phyloP scores from a whole-genome alignment of 805 yeast genomes.

The Yamadazyma sp. region DNA sequence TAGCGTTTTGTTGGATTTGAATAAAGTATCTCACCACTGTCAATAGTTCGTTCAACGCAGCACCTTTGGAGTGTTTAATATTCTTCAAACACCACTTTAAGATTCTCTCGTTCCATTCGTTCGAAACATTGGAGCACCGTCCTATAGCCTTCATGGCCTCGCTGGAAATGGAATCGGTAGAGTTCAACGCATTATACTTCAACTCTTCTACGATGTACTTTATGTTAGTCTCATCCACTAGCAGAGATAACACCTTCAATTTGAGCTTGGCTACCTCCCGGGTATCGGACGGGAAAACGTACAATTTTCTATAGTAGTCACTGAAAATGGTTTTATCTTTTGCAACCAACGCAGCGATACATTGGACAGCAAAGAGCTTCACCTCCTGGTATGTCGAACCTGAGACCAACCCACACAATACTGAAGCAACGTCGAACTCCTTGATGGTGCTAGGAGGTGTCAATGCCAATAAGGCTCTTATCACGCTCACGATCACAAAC shows the following conservation, averaged over 20 bases:
- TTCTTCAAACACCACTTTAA: slow-evolving; percentile 64
- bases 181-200: slow-evolving; percentile 45
- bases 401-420: slow-evolving; percentile 47
- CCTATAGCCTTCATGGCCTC: slow-evolving; percentile 65
- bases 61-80: slow-evolving; percentile 33
- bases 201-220: slow-evolving; percentile 58
- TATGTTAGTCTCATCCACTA: slow-evolving; percentile 56
- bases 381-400: slow-evolving; percentile 23
- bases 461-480: slow-evolving; percentile 56
- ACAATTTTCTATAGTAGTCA: slow-evolving; percentile 47
- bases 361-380: slow-evolving; percentile 42
- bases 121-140: slow-evolving; percentile 49
- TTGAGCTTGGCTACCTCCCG: slow-evolving; percentile 49
- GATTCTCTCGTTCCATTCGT: slow-evolving; percentile 51
- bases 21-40: slow-evolving; percentile 72
- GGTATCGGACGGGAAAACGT: slow-evolving; percentile 56
- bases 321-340: slow-evolving; percentile 30
- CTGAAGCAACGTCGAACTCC: slow-evolving; percentile 48
- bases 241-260: slow-evolving; percentile 56
- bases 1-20: slow-evolving; percentile 47
- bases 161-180: slow-evolving; percentile 23
- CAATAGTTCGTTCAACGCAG: slow-evolving; percentile 60
- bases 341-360: slow-evolving; percentile 40
- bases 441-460: slow-evolving; percentile 55
- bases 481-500: slow-evolving; percentile 59